These are phyloP conservation scores for Agrocybe pediades DNA, from an alignment of 768 basidiomycete genomes.

Conservation along the genomic window DNA sequence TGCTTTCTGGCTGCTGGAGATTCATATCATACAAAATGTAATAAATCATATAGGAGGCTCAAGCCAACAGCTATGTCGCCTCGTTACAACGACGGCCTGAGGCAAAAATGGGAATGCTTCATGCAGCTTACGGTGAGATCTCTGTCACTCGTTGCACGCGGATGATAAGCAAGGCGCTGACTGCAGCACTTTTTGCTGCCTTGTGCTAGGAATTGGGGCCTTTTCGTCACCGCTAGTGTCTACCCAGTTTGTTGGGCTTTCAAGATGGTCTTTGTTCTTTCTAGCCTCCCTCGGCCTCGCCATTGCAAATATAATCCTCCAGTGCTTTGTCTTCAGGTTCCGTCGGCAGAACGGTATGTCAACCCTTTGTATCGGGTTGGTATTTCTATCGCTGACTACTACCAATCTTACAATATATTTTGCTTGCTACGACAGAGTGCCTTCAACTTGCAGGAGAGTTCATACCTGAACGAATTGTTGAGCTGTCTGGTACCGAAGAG, in stretches of 20 bases:
- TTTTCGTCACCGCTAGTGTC: background rate
- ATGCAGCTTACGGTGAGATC: background rate
- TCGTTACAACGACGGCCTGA: background rate
- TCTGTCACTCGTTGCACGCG: too few species aligned
- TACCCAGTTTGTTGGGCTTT: background rate
- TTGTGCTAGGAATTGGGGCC: background rate
- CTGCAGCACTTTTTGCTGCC: background rate
- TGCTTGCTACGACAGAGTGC: slow-evolving; percentile 41
- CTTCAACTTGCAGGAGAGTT: slow-evolving; percentile 52
- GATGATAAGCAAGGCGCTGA: too few species aligned
- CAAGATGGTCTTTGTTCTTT: background rate
- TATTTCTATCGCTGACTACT: too few species aligned
- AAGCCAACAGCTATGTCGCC: background rate
- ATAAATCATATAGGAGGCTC: background rate
- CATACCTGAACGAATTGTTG: too few species aligned
- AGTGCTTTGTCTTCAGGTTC: background rate
- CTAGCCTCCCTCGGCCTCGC: background rate
- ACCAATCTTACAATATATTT: background rate
- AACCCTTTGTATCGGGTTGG: background rate
- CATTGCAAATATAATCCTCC: background rate
- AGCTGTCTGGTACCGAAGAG: too few species aligned
- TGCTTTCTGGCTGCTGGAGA: too few species aligned
- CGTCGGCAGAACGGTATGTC: background rate
- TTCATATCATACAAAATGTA: background rate
- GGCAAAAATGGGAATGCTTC: background rate